Percentiles rank a stretch among this genome's conserved stretches.
phyloP scores from a whole-genome alignment of 805 yeast genomes.

The Hanseniaspora pseudoguilliermondii region DNA sequence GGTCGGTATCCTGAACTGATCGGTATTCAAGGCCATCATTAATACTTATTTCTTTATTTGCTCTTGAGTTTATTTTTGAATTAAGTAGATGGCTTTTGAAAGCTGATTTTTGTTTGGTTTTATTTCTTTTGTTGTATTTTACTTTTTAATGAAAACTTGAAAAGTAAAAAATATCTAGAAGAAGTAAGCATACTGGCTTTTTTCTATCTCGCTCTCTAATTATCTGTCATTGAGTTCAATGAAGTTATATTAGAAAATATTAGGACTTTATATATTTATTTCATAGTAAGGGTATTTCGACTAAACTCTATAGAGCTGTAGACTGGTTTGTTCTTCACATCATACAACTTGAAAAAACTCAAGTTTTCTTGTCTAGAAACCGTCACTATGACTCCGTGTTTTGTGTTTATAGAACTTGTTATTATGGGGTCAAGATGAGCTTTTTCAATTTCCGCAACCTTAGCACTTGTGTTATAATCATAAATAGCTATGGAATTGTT shows the following conservation, averaged over 20 bases:
- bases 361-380: constrained; percentile 93
- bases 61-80: background rate
- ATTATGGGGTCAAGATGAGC: constrained; percentile 88
- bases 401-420: constrained; percentile 76
- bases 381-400: constrained; percentile 79
- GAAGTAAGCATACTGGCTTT: background rate
- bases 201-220: background rate
- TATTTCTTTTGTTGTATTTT: background rate
- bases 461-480: constrained; percentile 72
- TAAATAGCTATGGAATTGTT: constrained; percentile 70
- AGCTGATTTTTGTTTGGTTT: background rate
- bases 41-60: background rate
- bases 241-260: constrained; percentile 2
- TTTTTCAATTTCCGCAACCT: constrained; percentile 70
- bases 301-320: background rate
- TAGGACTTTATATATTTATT: background rate
- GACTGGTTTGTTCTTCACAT: constrained; percentile 21
- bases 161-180: background rate
- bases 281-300: background rate
- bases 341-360: constrained; percentile 88
- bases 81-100: background rate
- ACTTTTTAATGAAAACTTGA: background rate
- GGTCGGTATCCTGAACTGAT: background rate
- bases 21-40: background rate
- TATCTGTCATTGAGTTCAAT: constrained; percentile 4